A percentile compares a stretch with the other conserved stretches of the same genome.
Conservation (phyloP, 2,329 filamentous ascomycete species). For the Penicillium sp. region DNA sequence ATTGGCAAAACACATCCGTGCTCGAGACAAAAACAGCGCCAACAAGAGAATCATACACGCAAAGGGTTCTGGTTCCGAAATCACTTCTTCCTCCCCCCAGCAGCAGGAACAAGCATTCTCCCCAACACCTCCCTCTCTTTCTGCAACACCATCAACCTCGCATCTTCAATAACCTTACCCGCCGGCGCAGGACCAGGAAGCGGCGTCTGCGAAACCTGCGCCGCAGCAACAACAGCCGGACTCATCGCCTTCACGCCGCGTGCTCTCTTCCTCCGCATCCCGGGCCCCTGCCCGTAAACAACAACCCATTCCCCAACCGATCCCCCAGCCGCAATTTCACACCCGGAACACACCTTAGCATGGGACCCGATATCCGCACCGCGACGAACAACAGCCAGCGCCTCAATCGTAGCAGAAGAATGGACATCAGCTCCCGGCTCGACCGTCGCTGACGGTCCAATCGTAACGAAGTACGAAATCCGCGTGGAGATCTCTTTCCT, state of each 20-base stretch:
- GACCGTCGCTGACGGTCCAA: constrained; percentile 41
- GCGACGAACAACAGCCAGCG: constrained; percentile 41
- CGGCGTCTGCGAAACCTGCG: constrained; percentile 18
- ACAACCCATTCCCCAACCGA: constrained; percentile 66
- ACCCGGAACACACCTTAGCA: constrained; percentile 68
- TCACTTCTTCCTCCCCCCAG: constrained; percentile 31
- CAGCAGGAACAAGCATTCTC: constrained; percentile 56
- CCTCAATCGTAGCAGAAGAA: constrained; percentile 45
- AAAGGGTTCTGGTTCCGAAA: neutral
- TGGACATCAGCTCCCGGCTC: constrained; percentile 42
- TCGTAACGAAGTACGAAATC: constrained; percentile 40
- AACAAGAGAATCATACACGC: neutral
- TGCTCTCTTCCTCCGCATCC: constrained; percentile 36
- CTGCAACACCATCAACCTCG: constrained; percentile 63
- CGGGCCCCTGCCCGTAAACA: constrained; percentile 62
- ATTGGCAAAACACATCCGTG: neutral
- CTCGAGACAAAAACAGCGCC: neutral
- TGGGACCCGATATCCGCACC: constrained; percentile 49
- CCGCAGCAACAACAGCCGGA: constrained; percentile 17
- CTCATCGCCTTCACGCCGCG: constrained; percentile 35
- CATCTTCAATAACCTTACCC: constrained; percentile 59
- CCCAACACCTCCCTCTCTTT: constrained; percentile 67
- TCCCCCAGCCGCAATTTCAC: constrained; percentile 58
- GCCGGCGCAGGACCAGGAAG: constrained; percentile 43
- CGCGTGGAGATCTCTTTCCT: constrained; percentile 24